A percentile compares a stretch with the other conserved stretches of the same genome.
Conservation (phyloP, 2,329 filamentous ascomycete genomes). For the Shiraia bambusicola region DNA sequence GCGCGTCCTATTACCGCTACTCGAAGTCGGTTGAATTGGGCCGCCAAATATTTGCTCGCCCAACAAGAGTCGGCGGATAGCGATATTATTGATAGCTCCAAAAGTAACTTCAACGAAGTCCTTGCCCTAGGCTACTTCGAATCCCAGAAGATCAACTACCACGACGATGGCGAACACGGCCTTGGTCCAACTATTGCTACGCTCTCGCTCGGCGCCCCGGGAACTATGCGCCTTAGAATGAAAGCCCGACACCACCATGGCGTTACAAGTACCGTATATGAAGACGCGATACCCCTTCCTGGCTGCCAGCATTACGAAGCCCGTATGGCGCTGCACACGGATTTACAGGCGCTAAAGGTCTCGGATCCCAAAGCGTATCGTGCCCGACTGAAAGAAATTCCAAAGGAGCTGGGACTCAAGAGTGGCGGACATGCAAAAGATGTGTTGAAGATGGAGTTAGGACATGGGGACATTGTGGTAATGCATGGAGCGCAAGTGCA, state of each 20-base stretch:
- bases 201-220: conserved; percentile 57
- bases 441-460: conserved; percentile 52
- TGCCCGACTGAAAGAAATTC: conserved; percentile 33
- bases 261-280: conserved; percentile 37
- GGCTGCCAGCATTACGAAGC: conserved; percentile 37
- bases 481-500: conserved; percentile 65
- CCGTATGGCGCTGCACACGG: conserved; percentile 35
- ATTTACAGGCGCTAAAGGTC: conserved; percentile 27
- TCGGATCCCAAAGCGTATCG: conserved; percentile 24
- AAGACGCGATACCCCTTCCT: conserved; percentile 30
- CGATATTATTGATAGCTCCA: conserved; percentile 7
- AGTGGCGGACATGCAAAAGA: conserved; percentile 34
- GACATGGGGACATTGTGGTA: conserved; percentile 65
- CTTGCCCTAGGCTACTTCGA: conserved; percentile 65
- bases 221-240: conserved; percentile 60
- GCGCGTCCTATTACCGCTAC: conserved; percentile 51
- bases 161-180: conserved; percentile 66
- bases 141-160: conserved; percentile 60
- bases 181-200: conserved; percentile 65
- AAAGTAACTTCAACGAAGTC: conserved; percentile 62
- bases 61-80: conserved; percentile 19
- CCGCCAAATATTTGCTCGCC: conserved; percentile 47
- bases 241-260: conserved; percentile 54
- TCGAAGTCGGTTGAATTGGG: conserved; percentile 59
- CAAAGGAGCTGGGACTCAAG: conserved; percentile 42